Base-by-base conservation (phyloP, 2,329 filamentous ascomycete genomes). In the Phaeoacremonium minimum region DNA sequence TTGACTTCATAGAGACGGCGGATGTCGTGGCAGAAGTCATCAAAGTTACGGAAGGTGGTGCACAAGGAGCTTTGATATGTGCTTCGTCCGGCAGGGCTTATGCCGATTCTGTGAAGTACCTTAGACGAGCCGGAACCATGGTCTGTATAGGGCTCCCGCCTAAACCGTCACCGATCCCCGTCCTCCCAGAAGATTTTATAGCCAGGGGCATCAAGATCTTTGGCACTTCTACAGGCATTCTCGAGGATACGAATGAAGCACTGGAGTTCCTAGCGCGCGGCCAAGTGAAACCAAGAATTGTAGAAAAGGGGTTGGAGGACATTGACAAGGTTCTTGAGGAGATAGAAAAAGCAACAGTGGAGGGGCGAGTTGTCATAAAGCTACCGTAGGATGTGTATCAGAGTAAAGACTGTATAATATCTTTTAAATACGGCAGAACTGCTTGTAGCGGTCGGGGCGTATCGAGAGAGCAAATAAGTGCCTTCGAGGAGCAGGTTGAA, bases 31-130 rank as follows among this genome's bases (percentile, higher is more conserved):
- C 29, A 3, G 41, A 16, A 2, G 49, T 58, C 0, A 53, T 41
- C n/a, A 32, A 42, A 0, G 14, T 59, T 1, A 58, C 55, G 0
- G 40, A 32, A 0, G 57, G 59, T 9, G 56, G 54, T 0, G 54
- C 54, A 1, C 44, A 50, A 22, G 28, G 30, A 11, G 35, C 32
- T 15, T 15, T 37, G 13, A 18, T 37, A 17, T 37, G 35, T 32
- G 16, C 35, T 13, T 13, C 30, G 6, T 19, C 28, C 7, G 30
- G 28, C 6, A 37, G 20, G n/a, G 20, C 35, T 7, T 37, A 37
- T 14, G 12, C 35, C 5, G 22, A 26, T n/a, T 9, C 22, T n/a
- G 22, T 26, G 9, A 26, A 26, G 22, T 26, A 26, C n/a, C n/a
- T 26, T 9, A 9, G 22, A n/a, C 22, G 22, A n/a, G 22, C 22